Percentiles rank a stretch among this genome's conserved stretches.
phyloP scores from a whole-genome alignment of 2,329 filamentous ascomycete species.

The Emericellopsis atlantica region DNA sequence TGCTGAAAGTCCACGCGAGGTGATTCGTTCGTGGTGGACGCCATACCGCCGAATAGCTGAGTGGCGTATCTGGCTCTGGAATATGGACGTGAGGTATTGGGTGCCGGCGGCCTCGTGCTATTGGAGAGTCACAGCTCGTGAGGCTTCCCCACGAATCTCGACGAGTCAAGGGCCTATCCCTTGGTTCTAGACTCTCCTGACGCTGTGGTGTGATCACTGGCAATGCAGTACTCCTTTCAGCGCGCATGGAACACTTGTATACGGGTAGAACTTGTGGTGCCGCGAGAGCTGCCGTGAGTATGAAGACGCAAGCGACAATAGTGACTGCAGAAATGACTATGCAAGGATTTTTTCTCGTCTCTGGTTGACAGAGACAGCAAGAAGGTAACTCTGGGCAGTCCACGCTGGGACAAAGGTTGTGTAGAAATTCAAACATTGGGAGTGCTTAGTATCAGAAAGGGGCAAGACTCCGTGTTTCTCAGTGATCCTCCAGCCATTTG shows the following conservation, averaged over 20 bases:
- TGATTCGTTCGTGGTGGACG: conserved; percentile 13
- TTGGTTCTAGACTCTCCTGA: background rate
- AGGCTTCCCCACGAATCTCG: background rate
- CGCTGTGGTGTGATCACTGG: no score
- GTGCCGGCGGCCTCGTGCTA: no score
- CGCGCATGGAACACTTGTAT: no score
- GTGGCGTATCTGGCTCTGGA: no score
- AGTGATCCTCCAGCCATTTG: no score
- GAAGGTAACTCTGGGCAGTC: no score
- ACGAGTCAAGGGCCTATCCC: no score
- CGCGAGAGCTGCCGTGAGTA: background rate
- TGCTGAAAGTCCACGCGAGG: conserved; percentile 12
- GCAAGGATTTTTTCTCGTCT: no score
- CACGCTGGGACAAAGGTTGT: no score
- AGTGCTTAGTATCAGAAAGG: background rate
- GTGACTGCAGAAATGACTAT: background rate
- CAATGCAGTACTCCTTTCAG: no score
- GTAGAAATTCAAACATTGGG: background rate
- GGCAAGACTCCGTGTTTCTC: background rate
- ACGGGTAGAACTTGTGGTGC: background rate
- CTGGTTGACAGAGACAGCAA: no score
- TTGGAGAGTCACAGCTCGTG: background rate
- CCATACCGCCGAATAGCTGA: conserved; percentile 15
- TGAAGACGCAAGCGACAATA: background rate
- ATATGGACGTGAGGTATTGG: no score